Evolutionary conservation across 192 early-diverging fungal genomes (phyloP).

Genomic region (Phycomyces blakesleeanus): DNA sequence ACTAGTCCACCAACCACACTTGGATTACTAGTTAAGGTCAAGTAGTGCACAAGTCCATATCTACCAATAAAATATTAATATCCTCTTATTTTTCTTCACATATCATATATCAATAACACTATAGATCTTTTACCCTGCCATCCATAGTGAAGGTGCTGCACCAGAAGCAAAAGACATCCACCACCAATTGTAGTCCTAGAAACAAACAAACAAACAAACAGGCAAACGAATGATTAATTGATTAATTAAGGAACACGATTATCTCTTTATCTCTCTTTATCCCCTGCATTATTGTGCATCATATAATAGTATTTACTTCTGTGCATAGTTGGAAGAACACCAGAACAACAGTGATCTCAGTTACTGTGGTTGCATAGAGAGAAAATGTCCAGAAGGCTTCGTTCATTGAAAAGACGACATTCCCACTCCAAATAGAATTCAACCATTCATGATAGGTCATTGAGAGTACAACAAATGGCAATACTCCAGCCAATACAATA

Average conservation of each 20-base stretch:
- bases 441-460: conserved; percentile 71
- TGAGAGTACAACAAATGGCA: conserved; percentile 67
- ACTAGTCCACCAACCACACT: conserved; percentile 67
- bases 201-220: too few species aligned
- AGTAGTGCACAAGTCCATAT: conserved; percentile 59
- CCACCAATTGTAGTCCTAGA: conserved; percentile 87
- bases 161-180: conserved; percentile 85
- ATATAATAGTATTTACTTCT: conserved; percentile 32
- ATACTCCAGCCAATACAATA: conserved; percentile 39
- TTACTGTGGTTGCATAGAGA: conserved; percentile 50
- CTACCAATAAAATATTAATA: conserved; percentile 48
- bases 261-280: conserved; percentile 1
- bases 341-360: conserved; percentile 66
- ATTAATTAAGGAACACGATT: too few species aligned
- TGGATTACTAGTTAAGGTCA: conserved; percentile 56
- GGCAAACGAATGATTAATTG: not conserved
- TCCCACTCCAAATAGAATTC: conserved; percentile 43
- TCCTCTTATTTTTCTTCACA: too few species aligned
- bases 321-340: conserved; percentile 64
- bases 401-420: conserved; percentile 32
- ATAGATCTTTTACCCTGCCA: conserved; percentile 57
- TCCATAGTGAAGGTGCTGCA: conserved; percentile 40
- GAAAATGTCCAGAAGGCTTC: conserved; percentile 58
- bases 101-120: too few species aligned
- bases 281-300: not conserved